Evolutionary conservation across 208 protist genomes (phyloP), one percentile per base, ranked within the genome.

Genomic region (Leishmania tarentolae): DNA sequence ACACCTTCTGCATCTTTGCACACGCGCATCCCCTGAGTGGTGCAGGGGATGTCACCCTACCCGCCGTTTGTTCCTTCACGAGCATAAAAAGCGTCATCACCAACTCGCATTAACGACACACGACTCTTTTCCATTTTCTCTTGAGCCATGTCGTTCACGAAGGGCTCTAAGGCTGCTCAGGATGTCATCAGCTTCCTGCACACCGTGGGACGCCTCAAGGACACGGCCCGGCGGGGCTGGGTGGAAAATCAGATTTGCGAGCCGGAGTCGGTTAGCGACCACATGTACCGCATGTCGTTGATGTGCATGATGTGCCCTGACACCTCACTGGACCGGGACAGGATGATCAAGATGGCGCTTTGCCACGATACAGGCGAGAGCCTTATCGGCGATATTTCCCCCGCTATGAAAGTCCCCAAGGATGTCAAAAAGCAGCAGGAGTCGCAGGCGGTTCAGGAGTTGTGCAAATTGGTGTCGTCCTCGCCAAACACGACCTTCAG

Each of bases 201-300:
- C 81, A 91, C 85, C 35, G 74, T 98, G 21, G 93, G 92, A 28
- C 87, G 90, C 0, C 87, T 98, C 42, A 98, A 98, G 86, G 90
- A 93, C 74, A 95, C 90, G 1, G 78, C 88, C 6, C 94, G 96
- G n/a, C 96, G 89, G 24, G 96, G 96, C 37, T 98, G 96, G 95
- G 92, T 98, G 35, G 94, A 98, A 63, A 83, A 92, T 57, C 87
- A 79, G n/a, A 80, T 98, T 68, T 84, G 83, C 7, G 83, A 56
- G 44, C 90, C 92, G 5, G 95, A 98, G 87, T 96, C 94, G 9
- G 83, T 98, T 53, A 94, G 93, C 24, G 93, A 96, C 77, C 96
- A 98, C 90, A 98, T 98, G 96, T 98, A 98, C 85, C 92, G 96
- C 79, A 96, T 95, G 88, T 91, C 91, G 4, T 87, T 98, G 24